phyloP scores from a whole-genome alignment of 2,329 filamentous ascomycete genomes.

The Penicillium psychrosexuale region DNA sequence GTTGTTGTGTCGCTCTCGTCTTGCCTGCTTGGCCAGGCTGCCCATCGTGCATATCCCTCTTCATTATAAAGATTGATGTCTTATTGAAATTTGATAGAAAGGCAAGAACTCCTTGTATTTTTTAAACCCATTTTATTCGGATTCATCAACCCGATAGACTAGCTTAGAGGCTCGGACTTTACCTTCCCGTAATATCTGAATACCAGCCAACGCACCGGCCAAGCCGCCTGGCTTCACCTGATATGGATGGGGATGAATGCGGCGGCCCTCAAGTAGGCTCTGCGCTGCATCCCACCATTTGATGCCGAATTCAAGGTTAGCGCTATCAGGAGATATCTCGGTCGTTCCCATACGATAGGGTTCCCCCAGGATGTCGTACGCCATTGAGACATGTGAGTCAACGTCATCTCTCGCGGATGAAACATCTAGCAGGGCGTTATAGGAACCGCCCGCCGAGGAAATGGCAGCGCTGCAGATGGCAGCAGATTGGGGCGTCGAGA shows the following conservation, averaged over 20 bases:
- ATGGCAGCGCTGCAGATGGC: constrained; percentile 20
- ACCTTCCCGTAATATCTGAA: constrained; percentile 20
- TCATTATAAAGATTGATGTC: no score
- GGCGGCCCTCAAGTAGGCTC: constrained; percentile 13
- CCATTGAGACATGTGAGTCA: constrained; percentile 20
- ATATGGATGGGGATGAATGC: constrained; percentile 18
- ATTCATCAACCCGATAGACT: constrained; percentile 18
- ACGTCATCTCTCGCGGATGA: constrained; percentile 18
- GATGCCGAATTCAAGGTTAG: constrained; percentile 15
- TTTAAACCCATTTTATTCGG: not conserved
- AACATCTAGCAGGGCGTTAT: constrained; percentile 20
- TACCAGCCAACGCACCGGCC: constrained; percentile 14
- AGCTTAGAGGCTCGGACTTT: constrained; percentile 22
- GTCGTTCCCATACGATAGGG: constrained; percentile 16
- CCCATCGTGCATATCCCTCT: no score
- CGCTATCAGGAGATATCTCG: constrained; percentile 3
- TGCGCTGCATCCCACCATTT: constrained; percentile 14
- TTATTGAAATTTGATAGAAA: not conserved
- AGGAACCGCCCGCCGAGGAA: constrained; percentile 17
- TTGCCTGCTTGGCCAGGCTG: no score
- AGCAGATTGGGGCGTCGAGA: constrained; percentile 21
- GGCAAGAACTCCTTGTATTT: not conserved
- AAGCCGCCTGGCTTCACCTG: constrained; percentile 18
- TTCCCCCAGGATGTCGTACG: constrained; percentile 21
- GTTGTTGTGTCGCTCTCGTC: no score